Percentiles rank a stretch among this genome's conserved stretches.
These are phyloP conservation scores for Quercus wislizeni DNA, from an alignment of 306 rosid genomes.

Conservation along the genomic window DNA sequence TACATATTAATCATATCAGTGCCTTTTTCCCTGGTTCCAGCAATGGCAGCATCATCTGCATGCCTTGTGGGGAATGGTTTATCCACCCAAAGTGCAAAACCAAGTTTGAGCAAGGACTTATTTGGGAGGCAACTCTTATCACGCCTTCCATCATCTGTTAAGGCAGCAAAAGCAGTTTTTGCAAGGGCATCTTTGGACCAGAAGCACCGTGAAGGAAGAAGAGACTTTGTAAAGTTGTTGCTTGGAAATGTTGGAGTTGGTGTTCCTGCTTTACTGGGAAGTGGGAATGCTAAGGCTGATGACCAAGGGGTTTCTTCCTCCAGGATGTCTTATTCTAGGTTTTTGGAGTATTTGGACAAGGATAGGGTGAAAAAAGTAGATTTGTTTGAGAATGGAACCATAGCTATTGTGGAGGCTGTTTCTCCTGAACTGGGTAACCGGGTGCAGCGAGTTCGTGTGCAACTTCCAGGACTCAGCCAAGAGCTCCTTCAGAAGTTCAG, in stretches of 20 bases:
- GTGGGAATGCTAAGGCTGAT: constrained; percentile 73
- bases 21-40: constrained; percentile 6
- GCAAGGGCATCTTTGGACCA: constrained; percentile 60
- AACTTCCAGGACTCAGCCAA: constrained; percentile 95
- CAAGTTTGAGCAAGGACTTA: constrained; percentile 49
- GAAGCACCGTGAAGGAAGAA: constrained; percentile 63
- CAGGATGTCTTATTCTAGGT: constrained; percentile 94
- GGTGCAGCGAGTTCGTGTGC: constrained; percentile 90
- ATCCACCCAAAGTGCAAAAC: constrained; percentile 45
- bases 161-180: constrained; percentile 34
- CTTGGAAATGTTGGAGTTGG: constrained; percentile 66
- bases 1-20: neutral
- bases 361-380: constrained; percentile 91
- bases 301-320: constrained; percentile 93
- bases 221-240: constrained; percentile 74
- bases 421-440: constrained; percentile 89
- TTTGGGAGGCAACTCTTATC: constrained; percentile 42
- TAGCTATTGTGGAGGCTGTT: constrained; percentile 88
- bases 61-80: constrained; percentile 76
- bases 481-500: constrained; percentile 96
- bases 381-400: constrained; percentile 86
- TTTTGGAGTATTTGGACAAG: constrained; percentile 89
- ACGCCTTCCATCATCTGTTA: constrained; percentile 41
- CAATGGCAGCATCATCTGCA: constrained; percentile 80
- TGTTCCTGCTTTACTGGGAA: constrained; percentile 63